Conservation (phyloP, 495 filamentous ascomycete genomes). For the Patellaria atrata region DNA sequence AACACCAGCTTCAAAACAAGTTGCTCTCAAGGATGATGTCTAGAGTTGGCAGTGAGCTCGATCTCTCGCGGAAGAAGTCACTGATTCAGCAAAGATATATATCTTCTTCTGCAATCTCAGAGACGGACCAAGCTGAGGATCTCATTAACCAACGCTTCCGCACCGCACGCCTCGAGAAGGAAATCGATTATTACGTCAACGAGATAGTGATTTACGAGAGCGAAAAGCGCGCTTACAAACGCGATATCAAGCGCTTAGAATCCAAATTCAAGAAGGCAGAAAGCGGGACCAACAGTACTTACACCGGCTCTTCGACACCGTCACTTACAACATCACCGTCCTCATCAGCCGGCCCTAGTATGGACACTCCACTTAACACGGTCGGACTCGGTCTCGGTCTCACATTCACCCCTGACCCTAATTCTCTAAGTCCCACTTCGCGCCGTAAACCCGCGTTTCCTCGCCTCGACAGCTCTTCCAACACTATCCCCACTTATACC, state of each 20-base stretch:
- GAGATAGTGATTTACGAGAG: constrained; percentile 11
- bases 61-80: no score
- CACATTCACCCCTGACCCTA: constrained; percentile 2
- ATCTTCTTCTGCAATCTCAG: no score
- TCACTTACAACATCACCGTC: constrained; percentile 1
- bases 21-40: constrained; percentile 7
- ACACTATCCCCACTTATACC: neutral
- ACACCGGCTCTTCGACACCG: constrained; percentile 1
- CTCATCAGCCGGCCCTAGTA: neutral
- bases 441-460: constrained; percentile 6
- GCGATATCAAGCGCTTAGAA: constrained; percentile 19
- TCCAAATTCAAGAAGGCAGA: constrained; percentile 18
- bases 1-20: constrained; percentile 12
- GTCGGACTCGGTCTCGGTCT: no score
- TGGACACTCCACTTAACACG: no score
- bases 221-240: constrained; percentile 18
- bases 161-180: constrained; percentile 9
- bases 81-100: no score
- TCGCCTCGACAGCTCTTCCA: constrained; percentile 1
- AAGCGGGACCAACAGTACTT: constrained; percentile 8
- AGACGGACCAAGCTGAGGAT: constrained; percentile 9
- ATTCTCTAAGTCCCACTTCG: constrained; percentile 7
- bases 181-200: constrained; percentile 12
- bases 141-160: constrained; percentile 14
- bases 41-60: no score